phyloP scores from a whole-genome alignment of 805 yeast species.

The Nakazawaea peltata region DNA sequence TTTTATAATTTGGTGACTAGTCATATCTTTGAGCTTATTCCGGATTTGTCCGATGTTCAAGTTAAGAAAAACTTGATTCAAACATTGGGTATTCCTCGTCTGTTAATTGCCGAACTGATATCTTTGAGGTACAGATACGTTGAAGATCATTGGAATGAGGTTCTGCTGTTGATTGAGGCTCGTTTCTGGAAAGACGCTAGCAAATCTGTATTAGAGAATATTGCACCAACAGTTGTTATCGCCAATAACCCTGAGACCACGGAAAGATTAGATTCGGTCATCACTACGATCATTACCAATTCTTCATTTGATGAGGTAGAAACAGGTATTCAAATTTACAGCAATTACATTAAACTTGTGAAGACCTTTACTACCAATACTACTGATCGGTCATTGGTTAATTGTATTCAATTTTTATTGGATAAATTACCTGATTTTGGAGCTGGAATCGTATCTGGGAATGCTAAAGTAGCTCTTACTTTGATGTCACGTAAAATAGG shows the following conservation, averaged over 20 bases:
- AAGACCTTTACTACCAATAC: constrained; percentile 11
- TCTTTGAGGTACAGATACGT: constrained; percentile 45
- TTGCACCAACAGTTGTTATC: constrained; percentile 70
- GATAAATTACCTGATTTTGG: constrained; percentile 29
- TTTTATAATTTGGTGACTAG: constrained; percentile 5
- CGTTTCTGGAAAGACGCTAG: constrained; percentile 58
- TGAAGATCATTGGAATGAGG: constrained; percentile 52
- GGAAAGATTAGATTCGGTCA: constrained; percentile 25
- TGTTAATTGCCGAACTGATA: constrained; percentile 44
- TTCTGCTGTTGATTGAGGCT: constrained; percentile 55
- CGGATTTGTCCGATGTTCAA: constrained; percentile 3
- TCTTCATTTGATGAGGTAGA: constrained; percentile 27
- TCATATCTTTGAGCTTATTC: constrained; percentile 6
- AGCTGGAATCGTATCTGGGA: constrained; percentile 25
- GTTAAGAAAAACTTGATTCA: constrained; percentile 23
- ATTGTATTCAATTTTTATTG: constrained; percentile 30
- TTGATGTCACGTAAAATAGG: constrained; percentile 45
- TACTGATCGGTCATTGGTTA: constrained; percentile 13
- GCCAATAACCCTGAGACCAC: constrained; percentile 25
- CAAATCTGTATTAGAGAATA: constrained; percentile 36
- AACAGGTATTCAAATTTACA: constrained; percentile 51
- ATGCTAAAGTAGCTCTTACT: constrained; percentile 40
- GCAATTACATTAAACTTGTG: constrained; percentile 34
- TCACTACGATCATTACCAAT: constrained; percentile 31
- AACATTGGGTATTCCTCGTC: constrained; percentile 38